Evolutionary conservation across 1,284 basidiomycete species (phyloP), one percentile per base, ranked within the genome.

Genomic region (Anthracocystis setariae): DNA sequence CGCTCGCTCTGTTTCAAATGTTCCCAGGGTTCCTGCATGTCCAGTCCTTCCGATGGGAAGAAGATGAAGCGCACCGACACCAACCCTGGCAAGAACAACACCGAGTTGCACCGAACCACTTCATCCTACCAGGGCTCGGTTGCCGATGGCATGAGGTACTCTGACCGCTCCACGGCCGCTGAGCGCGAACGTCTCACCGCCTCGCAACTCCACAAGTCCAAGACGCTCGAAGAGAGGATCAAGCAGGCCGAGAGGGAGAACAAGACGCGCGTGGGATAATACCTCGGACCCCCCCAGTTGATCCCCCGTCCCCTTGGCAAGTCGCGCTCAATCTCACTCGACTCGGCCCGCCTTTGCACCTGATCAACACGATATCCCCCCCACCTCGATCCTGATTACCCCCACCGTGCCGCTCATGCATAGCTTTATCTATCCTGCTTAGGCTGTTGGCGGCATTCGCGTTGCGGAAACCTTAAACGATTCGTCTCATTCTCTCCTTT

Each of bases 111-210:
- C 54, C 78, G 81, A 39, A 81, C 80, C 60, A 82, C 81, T 24
- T 82, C 80, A 15, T 82, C 81, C 27, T 82, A 79, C 76, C 80
- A 82, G 52, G 81, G 81, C 55, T 75, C 74, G 38, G 78, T 81
- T 42, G 80, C 81, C 23, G 81, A 82, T 32, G 71, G 73, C 44
- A 81, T 78, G 71, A 62, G 81, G 25, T 82, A 82, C 79, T 82
- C 81, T 23, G 81, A 82, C 73, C 74, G 80, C 48, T 39, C 46
- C 23, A 44, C 42, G 50, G 25, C 42, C 23, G 58, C 57, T 24
- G 76, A 74, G 52, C 73, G 77, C 29, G 72, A 77, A 45, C 71
- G 73, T 33, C 71, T 82, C 46, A 80, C 80, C 52, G 81, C 81
- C 37, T 78, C 77, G 44, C 76, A 82, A 56, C 70, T 81, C 20